phyloP scores from a whole-genome alignment of 1,139 yeast genomes.

The Yamadazyma friedrichii region DNA sequence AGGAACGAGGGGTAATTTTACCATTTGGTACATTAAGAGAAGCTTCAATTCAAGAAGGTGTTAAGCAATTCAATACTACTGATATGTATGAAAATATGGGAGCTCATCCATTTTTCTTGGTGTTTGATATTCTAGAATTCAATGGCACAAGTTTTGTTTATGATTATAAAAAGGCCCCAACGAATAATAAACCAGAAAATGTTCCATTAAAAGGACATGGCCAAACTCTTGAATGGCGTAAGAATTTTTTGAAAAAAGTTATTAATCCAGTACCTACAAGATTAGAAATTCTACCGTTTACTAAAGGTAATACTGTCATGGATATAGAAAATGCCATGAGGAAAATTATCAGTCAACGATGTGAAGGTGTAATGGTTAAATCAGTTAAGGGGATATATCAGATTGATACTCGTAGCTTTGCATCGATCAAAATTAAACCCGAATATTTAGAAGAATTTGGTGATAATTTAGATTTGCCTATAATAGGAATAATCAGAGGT shows the following conservation, averaged over 20 bases:
- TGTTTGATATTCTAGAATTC: conserved; percentile 69
- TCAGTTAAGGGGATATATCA: conserved; percentile 58
- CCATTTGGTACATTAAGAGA: conserved; percentile 82
- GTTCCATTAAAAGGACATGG: conserved; percentile 1
- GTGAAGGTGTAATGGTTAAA: conserved; percentile 85
- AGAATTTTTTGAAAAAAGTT: conserved; percentile 46
- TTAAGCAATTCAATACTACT: conserved; percentile 38
- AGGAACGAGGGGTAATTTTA: conserved; percentile 51
- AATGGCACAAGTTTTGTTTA: conserved; percentile 60
- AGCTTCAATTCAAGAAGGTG: conserved; percentile 59
- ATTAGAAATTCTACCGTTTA: conserved; percentile 55
- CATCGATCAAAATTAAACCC: conserved; percentile 89
- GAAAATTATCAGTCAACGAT: conserved; percentile 57
- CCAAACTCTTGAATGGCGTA: conserved; percentile 47
- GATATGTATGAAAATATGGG: conserved; percentile 38
- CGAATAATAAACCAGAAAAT: too few species aligned
- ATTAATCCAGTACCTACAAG: conserved; percentile 48
- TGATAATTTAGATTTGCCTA: conserved; percentile 75
- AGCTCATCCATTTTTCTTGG: conserved; percentile 60
- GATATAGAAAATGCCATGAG: conserved; percentile 59
- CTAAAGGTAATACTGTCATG: conserved; percentile 41
- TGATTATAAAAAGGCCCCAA: conserved; percentile 8
- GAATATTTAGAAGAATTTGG: conserved; percentile 86
- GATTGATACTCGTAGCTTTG: conserved; percentile 56
- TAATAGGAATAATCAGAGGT: conserved; percentile 77